phyloP scores from a whole-genome alignment of 805 yeast species.

The Naumovozyma castellii region DNA sequence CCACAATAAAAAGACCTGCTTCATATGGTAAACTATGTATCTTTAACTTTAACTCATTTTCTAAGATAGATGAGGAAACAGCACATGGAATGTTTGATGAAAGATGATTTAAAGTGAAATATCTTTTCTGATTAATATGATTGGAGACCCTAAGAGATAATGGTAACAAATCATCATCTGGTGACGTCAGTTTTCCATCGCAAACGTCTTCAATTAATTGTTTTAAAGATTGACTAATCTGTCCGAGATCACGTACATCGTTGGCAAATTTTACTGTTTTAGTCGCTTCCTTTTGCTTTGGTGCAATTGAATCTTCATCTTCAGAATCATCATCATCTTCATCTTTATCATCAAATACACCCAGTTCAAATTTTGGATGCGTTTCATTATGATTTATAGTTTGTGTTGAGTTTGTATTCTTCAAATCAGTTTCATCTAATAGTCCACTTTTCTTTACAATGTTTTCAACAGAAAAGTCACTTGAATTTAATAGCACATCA shows the following conservation, averaged over 20 bases:
- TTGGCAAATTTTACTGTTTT: constrained; percentile 25
- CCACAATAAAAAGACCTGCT: constrained; percentile 73
- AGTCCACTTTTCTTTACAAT: constrained; percentile 20
- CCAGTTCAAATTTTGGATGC: constrained; percentile 56
- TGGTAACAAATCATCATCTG: constrained; percentile 24
- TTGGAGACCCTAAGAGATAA: constrained; percentile 33
- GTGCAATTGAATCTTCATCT: not conserved
- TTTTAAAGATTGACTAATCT: constrained; percentile 23
- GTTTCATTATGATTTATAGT: not conserved
- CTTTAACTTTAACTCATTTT: constrained; percentile 44
- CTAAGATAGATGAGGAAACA: constrained; percentile 49
- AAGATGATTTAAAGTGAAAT: constrained; percentile 47
- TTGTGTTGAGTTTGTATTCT: constrained; percentile 46
- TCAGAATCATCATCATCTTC: constrained; percentile 1
- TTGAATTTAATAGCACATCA: constrained; percentile 39
- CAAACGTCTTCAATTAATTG: constrained; percentile 22
- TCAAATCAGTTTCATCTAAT: constrained; percentile 9
- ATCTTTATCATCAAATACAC: constrained; percentile 24
- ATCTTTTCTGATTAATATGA: constrained; percentile 47
- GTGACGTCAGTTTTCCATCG: constrained; percentile 15
- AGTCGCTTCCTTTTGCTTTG: constrained; percentile 4
- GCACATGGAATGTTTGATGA: constrained; percentile 61
- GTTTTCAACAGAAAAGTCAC: constrained; percentile 22
- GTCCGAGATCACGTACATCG: constrained; percentile 17
- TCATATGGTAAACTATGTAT: constrained; percentile 75